Evolutionary conservation across 352 stramenopile genomes (phyloP), one percentile per base, ranked within the genome.

Genomic region (Blastocystis hominis): DNA sequence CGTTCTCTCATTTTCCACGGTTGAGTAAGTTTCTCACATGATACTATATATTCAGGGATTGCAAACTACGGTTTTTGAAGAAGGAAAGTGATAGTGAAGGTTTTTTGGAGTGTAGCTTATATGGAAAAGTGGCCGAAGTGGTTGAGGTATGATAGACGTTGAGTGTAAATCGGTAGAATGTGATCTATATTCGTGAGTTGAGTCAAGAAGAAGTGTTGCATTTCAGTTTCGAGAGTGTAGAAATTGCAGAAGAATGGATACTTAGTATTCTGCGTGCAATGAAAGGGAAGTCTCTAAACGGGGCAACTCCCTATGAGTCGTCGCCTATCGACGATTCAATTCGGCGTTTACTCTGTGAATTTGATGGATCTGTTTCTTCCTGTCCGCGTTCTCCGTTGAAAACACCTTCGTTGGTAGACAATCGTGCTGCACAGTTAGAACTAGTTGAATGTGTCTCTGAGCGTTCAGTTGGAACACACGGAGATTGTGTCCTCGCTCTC

Each of bases 191-290:
- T 24, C 66, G 66, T 50, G 38, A 44, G 20, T 46, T 77, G 6
- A 24, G 24, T 55, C 34, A 46, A 13, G 24, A 9, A 15, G 24
- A 34, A 34, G n/a, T 77, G 30, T 54, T 77, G 42, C 50, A 38
- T 40, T 77, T 77, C 50, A 36, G 20, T n/a, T 77, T 38, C 34
- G 50, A 40, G 34, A 55, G 34, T 2, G 66, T 55, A 13, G 66
- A 77, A 50, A 50, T 17, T 40, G 66, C 66, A 77, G 66, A 77
- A 50, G 66, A 56, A 2, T 77, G 66, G 66, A 9, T 77, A 20
- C 54, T 30, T 15, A 20, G 15, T 17, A 53, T 77, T 55, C 66
- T 77, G 38, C 36, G 50, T 15, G 9, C 34, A 53, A 77, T 36
- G 66, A 77, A 56, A 77, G 20, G 34, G 34, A 50, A 15, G 36